Conservation (phyloP, 148 eudicot genomes). For the Silene uniflora region DNA sequence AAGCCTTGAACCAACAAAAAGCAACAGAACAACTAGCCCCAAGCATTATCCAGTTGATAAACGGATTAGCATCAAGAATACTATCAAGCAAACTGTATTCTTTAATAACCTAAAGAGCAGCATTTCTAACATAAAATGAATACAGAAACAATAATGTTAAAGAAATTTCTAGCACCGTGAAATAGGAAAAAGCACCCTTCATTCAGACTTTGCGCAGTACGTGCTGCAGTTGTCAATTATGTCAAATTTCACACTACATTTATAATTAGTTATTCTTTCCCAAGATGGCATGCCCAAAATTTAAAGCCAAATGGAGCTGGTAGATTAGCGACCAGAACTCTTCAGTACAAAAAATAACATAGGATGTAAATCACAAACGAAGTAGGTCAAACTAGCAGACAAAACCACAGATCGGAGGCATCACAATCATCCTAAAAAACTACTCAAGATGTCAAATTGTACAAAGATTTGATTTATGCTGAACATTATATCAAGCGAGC, state of each 20-base stretch:
- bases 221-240: neutral
- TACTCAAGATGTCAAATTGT: neutral
- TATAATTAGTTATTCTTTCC: neutral
- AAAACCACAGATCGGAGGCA: neutral
- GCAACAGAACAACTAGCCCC: neutral
- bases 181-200: neutral
- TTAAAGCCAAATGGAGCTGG: neutral
- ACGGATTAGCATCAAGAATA: neutral
- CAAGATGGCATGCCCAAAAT: neutral
- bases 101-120: neutral
- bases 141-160: neutral
- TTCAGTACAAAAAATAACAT: neutral
- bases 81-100: neutral
- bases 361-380: neutral
- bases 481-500: neutral
- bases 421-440: neutral
- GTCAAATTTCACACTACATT: neutral
- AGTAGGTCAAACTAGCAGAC: neutral
- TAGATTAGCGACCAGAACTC: neutral
- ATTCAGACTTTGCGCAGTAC: neutral
- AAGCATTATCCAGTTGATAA: neutral
- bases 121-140: neutral
- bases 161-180: neutral
- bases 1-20: neutral
- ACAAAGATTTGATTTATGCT: neutral